Percentiles rank a stretch among this genome's conserved stretches.
Evolutionary conservation across 2,329 filamentous ascomycete genomes (phyloP).

Genomic region (Fusarium sp.): DNA sequence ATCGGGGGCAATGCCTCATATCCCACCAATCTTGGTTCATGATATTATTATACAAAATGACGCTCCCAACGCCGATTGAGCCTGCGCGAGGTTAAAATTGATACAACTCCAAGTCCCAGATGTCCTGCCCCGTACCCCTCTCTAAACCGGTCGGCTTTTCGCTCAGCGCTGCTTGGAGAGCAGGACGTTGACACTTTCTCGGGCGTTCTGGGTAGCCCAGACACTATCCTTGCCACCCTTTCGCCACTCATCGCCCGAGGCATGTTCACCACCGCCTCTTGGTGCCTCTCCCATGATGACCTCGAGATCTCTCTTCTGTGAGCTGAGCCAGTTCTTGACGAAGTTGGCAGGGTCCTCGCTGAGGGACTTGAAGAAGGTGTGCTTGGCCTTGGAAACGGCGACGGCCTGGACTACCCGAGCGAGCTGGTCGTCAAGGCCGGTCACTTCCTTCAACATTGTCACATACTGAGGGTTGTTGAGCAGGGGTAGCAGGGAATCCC

Average conservation of each 20-base stretch:
- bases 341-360: conserved; percentile 86
- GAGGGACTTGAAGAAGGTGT: conserved; percentile 85
- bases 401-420: conserved; percentile 86
- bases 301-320: conserved; percentile 90
- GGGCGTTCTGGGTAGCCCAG: conserved; percentile 68
- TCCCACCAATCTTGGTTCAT: conserved; percentile 33
- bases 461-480: conserved; percentile 78
- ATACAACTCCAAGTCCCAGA: conserved; percentile 36
- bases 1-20: conserved; percentile 15
- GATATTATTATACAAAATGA: conserved; percentile 44
- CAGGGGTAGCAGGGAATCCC: conserved; percentile 72
- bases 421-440: conserved; percentile 84
- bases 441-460: conserved; percentile 79
- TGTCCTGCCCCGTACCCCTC: conserved; percentile 8
- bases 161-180: conserved; percentile 63
- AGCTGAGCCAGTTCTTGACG: conserved; percentile 87
- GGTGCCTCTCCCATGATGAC: conserved; percentile 86
- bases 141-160: not conserved
- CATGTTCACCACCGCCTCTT: conserved; percentile 68
- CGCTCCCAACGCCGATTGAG: conserved; percentile 42
- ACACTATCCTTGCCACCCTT: conserved; percentile 66
- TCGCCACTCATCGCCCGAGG: conserved; percentile 76
- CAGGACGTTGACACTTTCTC: conserved; percentile 72
- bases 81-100: conserved; percentile 35
- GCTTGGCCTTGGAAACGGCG: conserved; percentile 86